Conservation (phyloP, 352 stramenopile species). For the Pythium graminicola region DNA sequence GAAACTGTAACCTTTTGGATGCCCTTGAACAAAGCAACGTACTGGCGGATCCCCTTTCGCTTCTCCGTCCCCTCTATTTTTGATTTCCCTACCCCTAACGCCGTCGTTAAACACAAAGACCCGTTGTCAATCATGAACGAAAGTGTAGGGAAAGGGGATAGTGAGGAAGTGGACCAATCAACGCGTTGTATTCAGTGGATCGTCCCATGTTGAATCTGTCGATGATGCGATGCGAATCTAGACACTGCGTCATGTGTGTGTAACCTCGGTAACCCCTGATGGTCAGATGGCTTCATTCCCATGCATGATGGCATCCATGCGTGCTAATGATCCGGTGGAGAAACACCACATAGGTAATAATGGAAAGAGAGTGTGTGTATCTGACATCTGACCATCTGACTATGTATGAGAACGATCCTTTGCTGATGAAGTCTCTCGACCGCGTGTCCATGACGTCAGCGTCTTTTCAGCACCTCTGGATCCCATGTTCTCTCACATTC, state of each 20-base stretch:
- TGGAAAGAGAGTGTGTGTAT: no score
- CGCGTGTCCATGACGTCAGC: neutral
- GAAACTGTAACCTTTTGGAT: slow-evolving; percentile 7
- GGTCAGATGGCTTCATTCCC: slow-evolving; percentile 1
- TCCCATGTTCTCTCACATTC: no score
- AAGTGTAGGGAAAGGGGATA: slow-evolving; percentile 4
- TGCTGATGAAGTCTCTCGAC: no score
- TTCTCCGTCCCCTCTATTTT: slow-evolving; percentile 17
- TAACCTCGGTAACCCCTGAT: slow-evolving; percentile 6
- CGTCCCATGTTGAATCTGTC: slow-evolving; percentile 25
- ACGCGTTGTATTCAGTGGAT: slow-evolving; percentile 3
- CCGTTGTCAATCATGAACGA: neutral
- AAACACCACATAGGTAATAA: no score
- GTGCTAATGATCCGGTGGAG: no score
- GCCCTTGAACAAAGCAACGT: slow-evolving; percentile 10
- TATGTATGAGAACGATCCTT: no score
- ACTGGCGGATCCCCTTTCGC: slow-evolving; percentile 1
- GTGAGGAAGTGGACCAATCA: slow-evolving; percentile 13
- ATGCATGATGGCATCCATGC: neutral
- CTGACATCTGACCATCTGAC: no score
- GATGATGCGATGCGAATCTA: slow-evolving; percentile 25
- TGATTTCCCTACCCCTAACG: slow-evolving; percentile 6
- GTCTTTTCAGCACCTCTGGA: no score
- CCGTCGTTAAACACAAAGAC: neutral
- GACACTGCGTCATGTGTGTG: slow-evolving; percentile 16